Evolutionary conservation across 495 filamentous ascomycete species (phyloP), one percentile per base, ranked within the genome.

Genomic region (Aspergillus saccharolyticus): DNA sequence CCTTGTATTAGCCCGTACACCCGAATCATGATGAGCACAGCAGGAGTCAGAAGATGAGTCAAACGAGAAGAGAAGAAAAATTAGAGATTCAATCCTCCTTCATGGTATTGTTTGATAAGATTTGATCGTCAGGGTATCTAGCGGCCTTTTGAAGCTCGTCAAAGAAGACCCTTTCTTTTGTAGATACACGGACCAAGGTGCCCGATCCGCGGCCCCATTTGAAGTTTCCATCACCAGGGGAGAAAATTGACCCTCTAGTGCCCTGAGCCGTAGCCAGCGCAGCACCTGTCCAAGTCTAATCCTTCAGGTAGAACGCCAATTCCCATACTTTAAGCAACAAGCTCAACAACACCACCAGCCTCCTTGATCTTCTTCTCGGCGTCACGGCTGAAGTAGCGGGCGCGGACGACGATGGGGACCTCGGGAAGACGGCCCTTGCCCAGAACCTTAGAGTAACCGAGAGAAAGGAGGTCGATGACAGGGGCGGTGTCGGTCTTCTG

Each of bases 351-450:
- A 72, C 91, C 91, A 74, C 91, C 91, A 72, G 89, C 89, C 70
- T 89, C 91, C 73, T 89, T 92, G 79, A 96, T 96, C 85, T 96
- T 96, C 78, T 84, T 78, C 85, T 96, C 91, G 59, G 91, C 91
- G 70, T 90, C 80, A 72, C 85, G 84, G 79, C 86, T 90, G 76
- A 96, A 85, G 75, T 88, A 95, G 67, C 91, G 78, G 60, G 91
- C 91, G 71, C 89, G 87, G 68, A 96, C 89, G 65, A 96, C 87
- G 66, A 96, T 66, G 53, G 91, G 91, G 64, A 95, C 79, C 63
- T 89, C 78, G 59, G 91, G 91, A 63, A 96, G 77, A 67, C 90
- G 82, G 72, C 91, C 91, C 84, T 96, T 96, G 72, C 91, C 91
- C 66, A 95, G 84, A 59, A 96, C 84, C 78, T 96, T 96, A 66